Evolutionary conservation across 164 flowering plant genomes (phyloP).

Genomic region (Magnolia sinica): DNA sequence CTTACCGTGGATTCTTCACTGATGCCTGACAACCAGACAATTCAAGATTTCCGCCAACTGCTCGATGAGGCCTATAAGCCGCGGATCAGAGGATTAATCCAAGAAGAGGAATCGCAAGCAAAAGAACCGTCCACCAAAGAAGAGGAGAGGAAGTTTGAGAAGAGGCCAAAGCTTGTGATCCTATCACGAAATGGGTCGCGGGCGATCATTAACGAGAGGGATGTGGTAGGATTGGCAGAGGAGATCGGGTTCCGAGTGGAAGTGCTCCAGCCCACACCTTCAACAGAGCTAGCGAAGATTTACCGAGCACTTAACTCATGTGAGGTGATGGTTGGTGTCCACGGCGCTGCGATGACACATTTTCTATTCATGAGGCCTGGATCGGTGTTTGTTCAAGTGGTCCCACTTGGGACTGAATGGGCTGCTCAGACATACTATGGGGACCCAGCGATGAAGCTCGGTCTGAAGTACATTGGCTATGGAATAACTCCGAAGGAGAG

Average conservation of each 20-base stretch:
- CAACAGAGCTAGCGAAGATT: constrained; percentile 25
- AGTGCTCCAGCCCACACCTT: constrained; percentile 28
- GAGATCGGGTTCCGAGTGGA: constrained; percentile 46
- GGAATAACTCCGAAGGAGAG: constrained; percentile 38
- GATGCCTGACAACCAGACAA: constrained; percentile 7
- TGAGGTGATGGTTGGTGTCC: constrained; percentile 51
- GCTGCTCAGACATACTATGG: constrained; percentile 28
- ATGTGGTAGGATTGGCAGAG: constrained; percentile 24
- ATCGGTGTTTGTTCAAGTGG: constrained; percentile 36
- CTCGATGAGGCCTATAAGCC: constrained; percentile 2
- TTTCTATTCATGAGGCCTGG: constrained; percentile 33
- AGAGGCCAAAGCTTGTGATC: constrained; percentile 38
- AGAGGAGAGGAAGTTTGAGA: background rate
- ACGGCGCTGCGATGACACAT: constrained; percentile 49
- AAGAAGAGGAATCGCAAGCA: constrained; percentile 37
- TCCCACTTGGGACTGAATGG: constrained; percentile 40
- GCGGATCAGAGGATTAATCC: constrained; percentile 38
- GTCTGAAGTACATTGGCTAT: constrained; percentile 39
- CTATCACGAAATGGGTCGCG: constrained; percentile 28
- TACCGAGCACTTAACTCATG: constrained; percentile 35
- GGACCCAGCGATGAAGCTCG: constrained; percentile 27
- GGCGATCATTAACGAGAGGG: constrained; percentile 29
- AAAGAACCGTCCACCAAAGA: constrained; percentile 22
- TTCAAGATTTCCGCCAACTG: constrained; percentile 6
- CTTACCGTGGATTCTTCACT: constrained; percentile 5